Base-by-base conservation (phyloP, 371 early-diverging fungal species). In the Rhizopus arrhizus region DNA sequence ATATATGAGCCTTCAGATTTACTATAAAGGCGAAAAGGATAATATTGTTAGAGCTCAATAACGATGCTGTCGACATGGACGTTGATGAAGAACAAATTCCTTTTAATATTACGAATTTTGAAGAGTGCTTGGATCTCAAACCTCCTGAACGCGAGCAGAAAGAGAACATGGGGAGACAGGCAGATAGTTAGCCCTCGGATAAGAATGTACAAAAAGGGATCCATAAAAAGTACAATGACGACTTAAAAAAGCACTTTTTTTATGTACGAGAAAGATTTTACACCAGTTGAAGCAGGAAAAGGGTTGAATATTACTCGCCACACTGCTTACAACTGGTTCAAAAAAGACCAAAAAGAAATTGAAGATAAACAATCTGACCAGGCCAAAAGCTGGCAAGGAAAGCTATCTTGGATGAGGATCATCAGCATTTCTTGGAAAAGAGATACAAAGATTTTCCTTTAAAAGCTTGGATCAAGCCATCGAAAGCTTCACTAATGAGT, bases 101-200 rank as follows among this genome's bases (percentile, higher is more conserved):
- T 59, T 34, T 52, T 16, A 59, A 59, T 35, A 45, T 59, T 59
- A 59, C 60, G 22, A 53, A 59, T 42, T 59, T 51, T 40, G 51
- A 59, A 45, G 29, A 41, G 28, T 59, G 53, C 31, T 29, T 59
- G 41, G 60, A 46, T 53, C 41, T 29, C 5, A 59, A 59, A 40
- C 60, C 53, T 34, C 60, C 53, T 31, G 60, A 59, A 22, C 22
- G 22, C 22, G 22, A 22, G 22, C 22, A 22, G 22, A 22, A 22
- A 22, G 22, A 22, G 22, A 22, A 22, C 22, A 22, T 22, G 22
- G 22, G 22, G 22, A 22, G 22, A 22, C 22, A 22, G 22, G 22
- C 22, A 22, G 22, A 22, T 22, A 22, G 22, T 22, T 22, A 22
- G 2, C 22, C 22, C 22, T 22, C 22, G 22, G 22, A 22, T 22